Evolutionary conservation across 129 eudicot species (phyloP).

Genomic region (Tagetes erecta): DNA sequence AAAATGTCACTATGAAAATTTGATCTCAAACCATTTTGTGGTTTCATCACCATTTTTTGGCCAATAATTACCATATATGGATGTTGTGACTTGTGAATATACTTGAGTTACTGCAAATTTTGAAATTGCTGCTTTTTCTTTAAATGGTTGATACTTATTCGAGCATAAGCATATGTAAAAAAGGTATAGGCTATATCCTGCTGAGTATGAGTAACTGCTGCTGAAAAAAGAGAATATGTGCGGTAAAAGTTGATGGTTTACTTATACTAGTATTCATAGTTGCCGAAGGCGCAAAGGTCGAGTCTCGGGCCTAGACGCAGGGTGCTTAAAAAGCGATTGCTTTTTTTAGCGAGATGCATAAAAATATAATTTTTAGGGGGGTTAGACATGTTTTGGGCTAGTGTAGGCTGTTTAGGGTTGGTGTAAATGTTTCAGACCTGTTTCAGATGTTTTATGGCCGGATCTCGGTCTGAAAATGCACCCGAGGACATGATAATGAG

Average conservation of each 20-base stretch:
- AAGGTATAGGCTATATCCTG: neutral
- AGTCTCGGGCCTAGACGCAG: too few relatives aligned
- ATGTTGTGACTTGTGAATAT: conserved; percentile 10
- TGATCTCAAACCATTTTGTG: neutral
- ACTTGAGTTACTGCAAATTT: neutral
- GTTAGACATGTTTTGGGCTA: too few relatives aligned
- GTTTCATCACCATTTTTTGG: neutral
- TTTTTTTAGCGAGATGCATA: too few relatives aligned
- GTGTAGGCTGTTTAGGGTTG: too few relatives aligned
- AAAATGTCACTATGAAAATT: conserved; percentile 4
- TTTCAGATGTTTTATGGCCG: too few relatives aligned
- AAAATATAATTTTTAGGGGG: too few relatives aligned
- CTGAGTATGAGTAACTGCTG: neutral
- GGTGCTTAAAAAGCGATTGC: too few relatives aligned
- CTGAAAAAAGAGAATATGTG: conserved; percentile 4
- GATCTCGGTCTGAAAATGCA: too few relatives aligned
- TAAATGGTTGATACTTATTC: conserved; percentile 13
- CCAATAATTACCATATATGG: neutral
- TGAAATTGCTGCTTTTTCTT: neutral
- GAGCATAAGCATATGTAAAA: neutral
- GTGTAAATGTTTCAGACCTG: too few relatives aligned
- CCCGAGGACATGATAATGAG: too few relatives aligned
- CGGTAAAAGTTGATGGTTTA: neutral
- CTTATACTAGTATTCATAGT: neutral
- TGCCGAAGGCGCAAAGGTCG: too few relatives aligned